Evolutionary conservation across 192 early-diverging fungal species (phyloP).

Genomic region (Haplosporangium gracile): DNA sequence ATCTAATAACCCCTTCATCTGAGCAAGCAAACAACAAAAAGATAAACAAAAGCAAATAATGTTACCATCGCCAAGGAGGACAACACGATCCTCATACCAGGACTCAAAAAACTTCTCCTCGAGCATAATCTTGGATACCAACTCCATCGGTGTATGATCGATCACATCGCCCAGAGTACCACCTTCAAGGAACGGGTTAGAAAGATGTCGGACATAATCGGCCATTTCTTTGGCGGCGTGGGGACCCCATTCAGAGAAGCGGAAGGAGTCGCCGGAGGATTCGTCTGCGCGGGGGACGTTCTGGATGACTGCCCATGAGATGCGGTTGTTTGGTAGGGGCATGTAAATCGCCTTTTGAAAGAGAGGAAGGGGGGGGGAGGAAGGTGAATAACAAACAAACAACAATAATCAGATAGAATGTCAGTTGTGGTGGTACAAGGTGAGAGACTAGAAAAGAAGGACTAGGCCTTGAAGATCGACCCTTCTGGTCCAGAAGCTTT

Average conservation of each 20-base stretch:
- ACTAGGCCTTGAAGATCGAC: no score
- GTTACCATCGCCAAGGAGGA: constrained; percentile 45
- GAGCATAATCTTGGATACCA: constrained; percentile 51
- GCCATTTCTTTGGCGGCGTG: constrained; percentile 30
- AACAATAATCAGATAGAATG: no score
- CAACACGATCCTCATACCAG: constrained; percentile 48
- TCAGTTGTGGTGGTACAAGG: no score
- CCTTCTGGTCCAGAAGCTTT: neutral
- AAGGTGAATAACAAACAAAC: neutral
- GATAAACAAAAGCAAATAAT: neutral
- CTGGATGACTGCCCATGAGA: constrained; percentile 29
- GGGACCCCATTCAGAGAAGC: constrained; percentile 22
- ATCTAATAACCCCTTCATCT: neutral
- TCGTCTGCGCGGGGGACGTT: constrained; percentile 22
- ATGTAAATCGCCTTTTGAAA: constrained; percentile 17
- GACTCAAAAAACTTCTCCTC: constrained; percentile 53
- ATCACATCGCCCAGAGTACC: constrained; percentile 44
- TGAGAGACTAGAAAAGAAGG: neutral
- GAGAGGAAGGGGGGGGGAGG: no score
- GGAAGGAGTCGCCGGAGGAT: constrained; percentile 12
- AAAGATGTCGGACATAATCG: constrained; percentile 8
- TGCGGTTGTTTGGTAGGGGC: constrained; percentile 17
- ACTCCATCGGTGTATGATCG: constrained; percentile 28
- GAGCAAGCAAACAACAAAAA: neutral
- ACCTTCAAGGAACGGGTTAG: neutral